Base-by-base conservation (phyloP, 257 asterid genomes). In the Galeopsis tetrahit region DNA sequence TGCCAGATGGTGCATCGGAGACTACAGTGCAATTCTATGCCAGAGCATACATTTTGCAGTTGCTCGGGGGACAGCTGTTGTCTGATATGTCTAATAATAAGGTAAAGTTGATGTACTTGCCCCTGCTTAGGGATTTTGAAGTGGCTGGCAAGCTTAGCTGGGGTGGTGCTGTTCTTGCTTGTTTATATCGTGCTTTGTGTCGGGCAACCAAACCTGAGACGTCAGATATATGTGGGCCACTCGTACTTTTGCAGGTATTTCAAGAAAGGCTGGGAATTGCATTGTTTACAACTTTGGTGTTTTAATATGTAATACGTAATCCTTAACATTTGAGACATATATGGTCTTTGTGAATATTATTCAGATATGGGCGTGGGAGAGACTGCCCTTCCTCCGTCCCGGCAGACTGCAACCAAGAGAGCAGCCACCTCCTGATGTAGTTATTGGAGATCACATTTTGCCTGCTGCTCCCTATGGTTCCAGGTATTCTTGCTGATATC, bases 341-440 rank as follows among this genome's bases (percentile, higher is more conserved):
- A 60, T 77, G 68, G 63, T 36, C 57, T 78, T 21, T 49, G 32
- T 62, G 34, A 48, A 34, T 67, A 31, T 77, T 52, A 42, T 48
- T 72, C 79, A 90, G 95, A 81, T 90, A 59, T 90, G 96, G 96
- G 92, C 95, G 5, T 88, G 96, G 96, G 96, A 90, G 87, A 86
- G 96, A 74, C 74, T 90, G 59, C 91, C 95, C 36, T 85, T 88
- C 68, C 70, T 88, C 64, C 95, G 96, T 52, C 95, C 96, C 3
- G 96, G 92, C 77, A 86, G 91, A 80, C 78, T 90, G 71, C 79
- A 85, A 69, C 96, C 96, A 11, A 86, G 84, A 61, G 85, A 72
- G 76, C 88, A 84, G 75, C 85, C 86, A 68, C 75, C 84, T 7
- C 79, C 81, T 52, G 87, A 81, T 81, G 59, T 76, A 48, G 69